These are phyloP conservation scores for Marasmius fiardii DNA, from an alignment of 1,284 basidiomycete species.

Conservation along the genomic window DNA sequence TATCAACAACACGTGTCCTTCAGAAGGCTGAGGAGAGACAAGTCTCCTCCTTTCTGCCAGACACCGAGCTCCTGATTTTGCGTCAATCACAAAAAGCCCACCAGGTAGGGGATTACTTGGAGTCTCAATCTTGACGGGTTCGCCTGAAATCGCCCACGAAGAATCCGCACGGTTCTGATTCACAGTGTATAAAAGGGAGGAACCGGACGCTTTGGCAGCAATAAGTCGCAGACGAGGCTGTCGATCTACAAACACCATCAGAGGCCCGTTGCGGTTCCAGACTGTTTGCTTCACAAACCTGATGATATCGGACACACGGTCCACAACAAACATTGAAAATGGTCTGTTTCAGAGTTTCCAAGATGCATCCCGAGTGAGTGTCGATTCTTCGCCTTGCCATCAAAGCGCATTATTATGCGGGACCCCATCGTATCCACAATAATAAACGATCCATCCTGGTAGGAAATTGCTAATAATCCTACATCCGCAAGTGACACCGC, in stretches of 20 bases:
- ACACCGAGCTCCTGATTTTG: constrained; percentile 48
- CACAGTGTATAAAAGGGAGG: constrained; percentile 56
- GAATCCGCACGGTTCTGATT: constrained; percentile 30
- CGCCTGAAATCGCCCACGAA: constrained; percentile 45
- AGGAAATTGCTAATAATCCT: constrained; percentile 78
- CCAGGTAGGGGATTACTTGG: constrained; percentile 47
- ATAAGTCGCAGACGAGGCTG: constrained; percentile 36
- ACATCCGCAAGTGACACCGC: constrained; percentile 51
- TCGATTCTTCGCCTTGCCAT: constrained; percentile 26
- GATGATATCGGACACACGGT: constrained; percentile 52
- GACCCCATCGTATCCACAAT: constrained; percentile 75
- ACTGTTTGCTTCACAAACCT: constrained; percentile 30
- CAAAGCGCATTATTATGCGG: constrained; percentile 46
- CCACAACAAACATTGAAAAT: constrained; percentile 62
- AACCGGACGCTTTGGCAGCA: constrained; percentile 57
- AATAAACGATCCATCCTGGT: constrained; percentile 53
- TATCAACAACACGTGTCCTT: constrained; percentile 42
- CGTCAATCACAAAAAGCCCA: constrained; percentile 61
- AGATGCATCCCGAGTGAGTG: constrained; percentile 29
- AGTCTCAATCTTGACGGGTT: constrained; percentile 38
- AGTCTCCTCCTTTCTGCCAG: constrained; percentile 44
- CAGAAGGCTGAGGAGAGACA: constrained; percentile 26
- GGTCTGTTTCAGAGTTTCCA: constrained; percentile 30
- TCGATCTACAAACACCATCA: background rate
- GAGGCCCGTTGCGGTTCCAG: too few relatives aligned